Conservation (phyloP, 2,329 filamentous ascomycete genomes). For the Phialophora tarda region DNA sequence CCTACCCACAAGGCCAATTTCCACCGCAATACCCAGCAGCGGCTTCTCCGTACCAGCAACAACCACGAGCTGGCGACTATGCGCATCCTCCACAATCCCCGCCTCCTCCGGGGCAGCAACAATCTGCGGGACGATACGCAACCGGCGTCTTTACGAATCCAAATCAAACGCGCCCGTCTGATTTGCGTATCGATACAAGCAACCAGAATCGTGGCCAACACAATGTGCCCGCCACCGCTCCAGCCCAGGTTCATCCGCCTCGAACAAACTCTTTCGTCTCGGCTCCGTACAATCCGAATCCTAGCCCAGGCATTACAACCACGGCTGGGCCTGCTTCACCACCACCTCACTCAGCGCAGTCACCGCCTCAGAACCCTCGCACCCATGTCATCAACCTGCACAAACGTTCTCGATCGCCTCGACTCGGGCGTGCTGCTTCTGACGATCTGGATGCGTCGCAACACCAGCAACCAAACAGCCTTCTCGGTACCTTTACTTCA, state of each 20-base stretch:
- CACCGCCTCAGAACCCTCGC: conserved; percentile 6
- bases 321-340: neutral
- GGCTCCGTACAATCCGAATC: conserved; percentile 10
- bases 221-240: conserved; percentile 26
- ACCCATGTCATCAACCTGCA: conserved; percentile 45
- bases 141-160: conserved; percentile 11
- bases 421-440: conserved; percentile 40
- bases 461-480: conserved; percentile 25
- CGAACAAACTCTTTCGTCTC: conserved; percentile 11
- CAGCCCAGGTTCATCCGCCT: conserved; percentile 24
- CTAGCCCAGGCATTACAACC: conserved; percentile 7
- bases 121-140: conserved; percentile 15
- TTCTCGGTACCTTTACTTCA: conserved; percentile 45
- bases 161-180: conserved; percentile 27
- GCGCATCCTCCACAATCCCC: conserved; percentile 21
- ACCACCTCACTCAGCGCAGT: neutral
- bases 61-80: conserved; percentile 6
- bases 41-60: conserved; percentile 23
- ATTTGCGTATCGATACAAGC: conserved; percentile 35
- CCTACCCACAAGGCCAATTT: conserved; percentile 9
- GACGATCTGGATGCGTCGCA: conserved; percentile 35
- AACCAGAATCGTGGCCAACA: conserved; percentile 6
- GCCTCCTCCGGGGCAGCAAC: conserved; percentile 14
- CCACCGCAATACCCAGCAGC: conserved; percentile 21
- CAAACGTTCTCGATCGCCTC: conserved; percentile 47